A percentile compares a stretch with the other conserved stretches of the same genome.
Evolutionary conservation across 2,329 filamentous ascomycete genomes (phyloP).

Genomic region (Chalaropsis ovoidea): DNA sequence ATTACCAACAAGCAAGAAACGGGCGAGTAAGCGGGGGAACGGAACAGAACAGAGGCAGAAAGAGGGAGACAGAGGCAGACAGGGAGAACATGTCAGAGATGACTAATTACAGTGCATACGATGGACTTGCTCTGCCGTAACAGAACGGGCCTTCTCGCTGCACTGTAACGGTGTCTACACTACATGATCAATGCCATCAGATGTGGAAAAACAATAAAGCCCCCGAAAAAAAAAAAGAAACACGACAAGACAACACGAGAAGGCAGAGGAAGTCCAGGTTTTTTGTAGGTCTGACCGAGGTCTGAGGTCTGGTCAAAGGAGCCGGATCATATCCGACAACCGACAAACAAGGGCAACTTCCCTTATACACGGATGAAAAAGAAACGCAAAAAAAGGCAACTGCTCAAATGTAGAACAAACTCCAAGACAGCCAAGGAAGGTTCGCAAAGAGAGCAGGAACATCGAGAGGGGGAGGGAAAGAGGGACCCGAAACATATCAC

Average conservation of each 20-base stretch:
- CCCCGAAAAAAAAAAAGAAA: neutral
- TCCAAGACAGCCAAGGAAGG: too few species aligned
- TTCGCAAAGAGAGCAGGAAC: neutral
- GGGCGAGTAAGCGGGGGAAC: neutral
- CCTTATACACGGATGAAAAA: neutral
- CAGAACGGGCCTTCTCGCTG: too few species aligned
- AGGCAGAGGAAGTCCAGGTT: neutral
- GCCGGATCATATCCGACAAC: slow-evolving; percentile 9
- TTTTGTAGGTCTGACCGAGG: neutral
- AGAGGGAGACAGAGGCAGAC: neutral
- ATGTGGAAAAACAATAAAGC: too few species aligned
- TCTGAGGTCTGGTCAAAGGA: neutral
- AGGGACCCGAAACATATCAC: neutral
- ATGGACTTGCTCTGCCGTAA: too few species aligned
- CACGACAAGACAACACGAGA: neutral
- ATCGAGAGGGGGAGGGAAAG: neutral
- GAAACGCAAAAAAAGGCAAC: neutral
- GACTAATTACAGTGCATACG: too few species aligned
- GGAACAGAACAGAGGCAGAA: neutral
- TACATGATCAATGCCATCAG: too few species aligned
- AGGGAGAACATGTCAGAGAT: neutral
- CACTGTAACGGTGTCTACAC: too few species aligned
- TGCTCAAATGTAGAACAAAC: too few species aligned
- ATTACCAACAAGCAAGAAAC: neutral
- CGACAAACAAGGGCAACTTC: slow-evolving; percentile 6